Evolutionary conservation across 371 early-diverging fungal species (phyloP).

Genomic region (Syncephalastrum sp.): DNA sequence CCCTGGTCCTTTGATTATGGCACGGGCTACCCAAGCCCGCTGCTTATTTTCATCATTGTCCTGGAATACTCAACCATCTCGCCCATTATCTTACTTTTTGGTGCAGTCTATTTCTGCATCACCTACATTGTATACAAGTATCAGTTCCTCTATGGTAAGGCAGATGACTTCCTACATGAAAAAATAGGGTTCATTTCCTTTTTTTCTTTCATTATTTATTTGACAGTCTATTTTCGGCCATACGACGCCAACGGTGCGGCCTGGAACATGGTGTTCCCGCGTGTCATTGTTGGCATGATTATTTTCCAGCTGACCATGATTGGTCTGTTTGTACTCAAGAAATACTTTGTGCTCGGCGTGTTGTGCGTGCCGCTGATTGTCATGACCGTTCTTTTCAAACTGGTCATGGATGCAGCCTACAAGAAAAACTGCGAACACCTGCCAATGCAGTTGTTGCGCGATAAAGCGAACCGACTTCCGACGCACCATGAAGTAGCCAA

Average conservation of each 20-base stretch:
- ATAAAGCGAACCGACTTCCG: slow-evolving; percentile 21
- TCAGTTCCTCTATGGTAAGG: slow-evolving; percentile 71
- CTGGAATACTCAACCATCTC: slow-evolving; percentile 85
- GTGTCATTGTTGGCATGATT: slow-evolving; percentile 75
- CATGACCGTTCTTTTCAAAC: slow-evolving; percentile 50
- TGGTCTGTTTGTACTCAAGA: slow-evolving; percentile 65
- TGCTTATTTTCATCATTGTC: slow-evolving; percentile 86
- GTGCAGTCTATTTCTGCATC: slow-evolving; percentile 73
- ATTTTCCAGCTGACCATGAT: slow-evolving; percentile 86
- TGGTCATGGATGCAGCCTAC: slow-evolving; percentile 48
- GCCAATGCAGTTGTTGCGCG: slow-evolving; percentile 35
- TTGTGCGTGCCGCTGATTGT: slow-evolving; percentile 46
- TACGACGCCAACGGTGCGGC: slow-evolving; percentile 82
- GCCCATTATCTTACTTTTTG: slow-evolving; percentile 82
- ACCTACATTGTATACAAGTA: slow-evolving; percentile 86
- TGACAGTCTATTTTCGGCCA: slow-evolving; percentile 72
- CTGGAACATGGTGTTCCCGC: slow-evolving; percentile 78
- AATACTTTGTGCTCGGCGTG: slow-evolving; percentile 30
- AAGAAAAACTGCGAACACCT: slow-evolving; percentile 41
- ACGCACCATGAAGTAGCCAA: neutral
- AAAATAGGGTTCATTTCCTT: neutral
- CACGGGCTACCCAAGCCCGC: slow-evolving; percentile 60
- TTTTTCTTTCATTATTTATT: neutral
- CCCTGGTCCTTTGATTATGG: slow-evolving; percentile 62
- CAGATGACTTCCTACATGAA: too few relatives aligned